Evolutionary conservation across 2,329 filamentous ascomycete species (phyloP).

Genomic region (Arthroderma sp.): DNA sequence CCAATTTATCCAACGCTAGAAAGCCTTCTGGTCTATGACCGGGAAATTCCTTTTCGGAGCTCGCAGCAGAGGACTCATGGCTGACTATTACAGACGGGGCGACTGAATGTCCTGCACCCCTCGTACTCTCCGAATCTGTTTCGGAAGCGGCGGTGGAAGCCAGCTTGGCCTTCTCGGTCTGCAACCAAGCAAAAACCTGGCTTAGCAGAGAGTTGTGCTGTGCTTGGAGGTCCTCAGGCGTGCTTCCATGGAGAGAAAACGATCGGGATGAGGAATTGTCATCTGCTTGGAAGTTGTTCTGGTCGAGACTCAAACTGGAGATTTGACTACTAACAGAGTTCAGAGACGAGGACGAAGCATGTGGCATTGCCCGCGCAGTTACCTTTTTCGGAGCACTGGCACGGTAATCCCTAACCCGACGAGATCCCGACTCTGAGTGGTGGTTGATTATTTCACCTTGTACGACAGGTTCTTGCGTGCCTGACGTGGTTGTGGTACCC

Average conservation of each 20-base stretch:
- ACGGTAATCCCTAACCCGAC: conserved; percentile 29
- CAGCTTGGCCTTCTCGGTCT: conserved; percentile 61
- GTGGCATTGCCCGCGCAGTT: conserved; percentile 12
- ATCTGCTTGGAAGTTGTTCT: conserved; percentile 3
- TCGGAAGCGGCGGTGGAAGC: conserved; percentile 29
- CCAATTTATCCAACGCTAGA: conserved; percentile 64
- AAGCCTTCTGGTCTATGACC: conserved; percentile 51
- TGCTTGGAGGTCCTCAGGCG: conserved; percentile 6
- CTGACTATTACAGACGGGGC: too few relatives aligned
- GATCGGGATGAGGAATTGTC: not conserved
- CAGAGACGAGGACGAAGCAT: conserved; percentile 12
- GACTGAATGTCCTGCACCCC: not conserved
- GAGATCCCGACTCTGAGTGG: too few relatives aligned
- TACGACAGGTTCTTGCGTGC: too few relatives aligned
- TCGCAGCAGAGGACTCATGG: not conserved
- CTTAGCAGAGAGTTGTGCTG: conserved; percentile 40
- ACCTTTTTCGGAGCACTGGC: conserved; percentile 9
- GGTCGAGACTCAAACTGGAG: conserved; percentile 10
- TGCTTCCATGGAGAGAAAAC: not conserved
- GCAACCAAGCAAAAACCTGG: conserved; percentile 72
- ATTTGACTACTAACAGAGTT: conserved; percentile 14
- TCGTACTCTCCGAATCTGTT: not conserved
- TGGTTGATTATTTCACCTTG: too few relatives aligned
- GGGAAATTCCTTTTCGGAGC: not conserved
- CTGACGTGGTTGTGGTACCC: too few relatives aligned